Conservation (phyloP, 352 stramenopile species). For the Globisporangium parvum region DNA sequence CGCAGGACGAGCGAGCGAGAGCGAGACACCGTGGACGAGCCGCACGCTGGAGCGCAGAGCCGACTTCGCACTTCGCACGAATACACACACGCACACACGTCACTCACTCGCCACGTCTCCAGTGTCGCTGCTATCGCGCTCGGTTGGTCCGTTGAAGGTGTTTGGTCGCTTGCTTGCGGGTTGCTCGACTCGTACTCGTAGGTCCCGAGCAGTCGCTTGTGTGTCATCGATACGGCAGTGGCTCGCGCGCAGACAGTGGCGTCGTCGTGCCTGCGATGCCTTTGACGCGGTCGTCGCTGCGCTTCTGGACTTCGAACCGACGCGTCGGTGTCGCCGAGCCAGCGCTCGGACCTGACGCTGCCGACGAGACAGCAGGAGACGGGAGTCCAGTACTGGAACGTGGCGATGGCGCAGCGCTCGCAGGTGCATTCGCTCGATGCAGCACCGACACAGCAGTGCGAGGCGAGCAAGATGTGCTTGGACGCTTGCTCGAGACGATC, state of each 20-base stretch:
- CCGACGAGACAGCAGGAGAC: neutral
- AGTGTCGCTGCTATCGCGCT: neutral
- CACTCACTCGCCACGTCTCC: neutral
- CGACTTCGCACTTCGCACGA: neutral
- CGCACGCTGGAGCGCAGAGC: conserved; percentile 7
- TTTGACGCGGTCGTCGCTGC: conserved; percentile 20
- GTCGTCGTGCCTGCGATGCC: conserved; percentile 41
- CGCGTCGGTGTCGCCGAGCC: conserved; percentile 9
- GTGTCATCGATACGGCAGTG: conserved; percentile 48
- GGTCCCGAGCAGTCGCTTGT: neutral
- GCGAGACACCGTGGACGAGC: neutral
- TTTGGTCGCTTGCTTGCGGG: neutral
- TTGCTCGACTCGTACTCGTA: neutral
- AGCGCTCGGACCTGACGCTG: neutral
- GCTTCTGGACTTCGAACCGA: conserved; percentile 49
- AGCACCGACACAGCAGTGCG: conserved; percentile 18
- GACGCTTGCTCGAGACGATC: conserved; percentile 12
- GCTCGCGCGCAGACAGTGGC: conserved; percentile 31
- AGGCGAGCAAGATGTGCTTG: conserved; percentile 42
- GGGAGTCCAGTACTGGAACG: conserved; percentile 13
- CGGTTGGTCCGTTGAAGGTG: neutral
- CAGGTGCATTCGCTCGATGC: neutral
- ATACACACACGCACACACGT: conserved; percentile 2
- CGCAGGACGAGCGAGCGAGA: neutral
- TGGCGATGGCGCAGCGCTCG: neutral